Evolutionary conservation across 1,139 yeast genomes (phyloP).

Genomic region (Diutina ranongensis): DNA sequence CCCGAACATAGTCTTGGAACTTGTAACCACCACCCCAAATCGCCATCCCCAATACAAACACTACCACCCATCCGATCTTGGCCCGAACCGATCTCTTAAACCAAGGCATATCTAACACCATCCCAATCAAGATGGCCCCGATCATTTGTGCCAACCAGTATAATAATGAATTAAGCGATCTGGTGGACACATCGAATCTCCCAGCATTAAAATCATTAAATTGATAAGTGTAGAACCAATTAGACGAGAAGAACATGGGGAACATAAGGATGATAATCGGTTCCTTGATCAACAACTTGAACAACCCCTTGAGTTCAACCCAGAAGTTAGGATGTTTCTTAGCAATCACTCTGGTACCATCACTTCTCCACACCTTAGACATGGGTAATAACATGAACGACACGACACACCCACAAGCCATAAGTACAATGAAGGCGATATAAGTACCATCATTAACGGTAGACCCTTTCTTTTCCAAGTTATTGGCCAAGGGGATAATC

Average conservation of each 20-base stretch:
- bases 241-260: conserved; percentile 53
- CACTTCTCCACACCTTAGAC: conserved; percentile 37
- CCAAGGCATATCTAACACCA: conserved; percentile 30
- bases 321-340: conserved; percentile 36
- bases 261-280: conserved; percentile 37
- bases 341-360: conserved; percentile 38
- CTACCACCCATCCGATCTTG: conserved; percentile 30
- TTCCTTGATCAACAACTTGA: conserved; percentile 29
- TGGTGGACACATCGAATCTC: conserved; percentile 45
- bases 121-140: conserved; percentile 42
- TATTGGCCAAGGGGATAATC: conserved; percentile 42
- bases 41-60: conserved; percentile 32
- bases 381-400: conserved; percentile 40
- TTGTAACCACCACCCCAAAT: conserved; percentile 56
- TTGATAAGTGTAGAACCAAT: conserved; percentile 59
- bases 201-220: conserved; percentile 47
- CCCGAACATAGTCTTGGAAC: conserved; percentile 39
- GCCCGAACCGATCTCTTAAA: conserved; percentile 36
- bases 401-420: conserved; percentile 35
- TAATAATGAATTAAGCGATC: conserved; percentile 47
- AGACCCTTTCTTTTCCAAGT: conserved; percentile 24
- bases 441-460: conserved; percentile 43
- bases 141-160: conserved; percentile 54
- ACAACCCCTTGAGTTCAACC: conserved; percentile 32
- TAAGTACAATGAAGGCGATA: conserved; percentile 45